Conservation (phyloP, 495 filamentous ascomycete species). For the Podospora anserina region DNA sequence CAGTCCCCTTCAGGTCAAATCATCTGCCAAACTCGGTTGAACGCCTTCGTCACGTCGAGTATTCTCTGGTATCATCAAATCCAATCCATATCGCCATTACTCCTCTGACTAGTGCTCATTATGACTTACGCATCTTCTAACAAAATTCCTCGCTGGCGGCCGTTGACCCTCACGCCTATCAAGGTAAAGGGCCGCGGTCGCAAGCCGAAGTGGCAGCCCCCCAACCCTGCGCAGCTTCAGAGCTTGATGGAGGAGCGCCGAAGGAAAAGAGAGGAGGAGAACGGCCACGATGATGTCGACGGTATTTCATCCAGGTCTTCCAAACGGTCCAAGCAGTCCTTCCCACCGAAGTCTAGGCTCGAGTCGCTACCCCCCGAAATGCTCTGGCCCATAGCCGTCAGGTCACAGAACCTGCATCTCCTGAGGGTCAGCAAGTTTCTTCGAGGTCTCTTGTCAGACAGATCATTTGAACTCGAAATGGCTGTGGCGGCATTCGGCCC, state of each 20-base stretch:
- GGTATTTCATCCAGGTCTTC: not conserved
- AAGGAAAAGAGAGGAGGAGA: slow-evolving; percentile 7
- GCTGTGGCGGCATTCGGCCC: slow-evolving; percentile 36
- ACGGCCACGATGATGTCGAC: not conserved
- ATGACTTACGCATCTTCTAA: not conserved
- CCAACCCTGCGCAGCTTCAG: slow-evolving; percentile 7
- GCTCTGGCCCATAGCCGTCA: slow-evolving; percentile 40
- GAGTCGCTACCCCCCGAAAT: slow-evolving; percentile 42
- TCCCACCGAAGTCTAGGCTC: slow-evolving; percentile 22
- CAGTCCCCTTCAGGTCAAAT: not conserved
- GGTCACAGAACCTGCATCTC: slow-evolving; percentile 40
- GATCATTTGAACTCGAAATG: slow-evolving; percentile 27
- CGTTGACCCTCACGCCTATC: slow-evolving; percentile 28
- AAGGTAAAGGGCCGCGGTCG: slow-evolving; percentile 26
- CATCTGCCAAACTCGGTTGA: not conserved
- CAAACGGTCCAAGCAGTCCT: slow-evolving; percentile 9
- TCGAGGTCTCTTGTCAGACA: slow-evolving; percentile 34
- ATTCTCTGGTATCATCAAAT: not conserved
- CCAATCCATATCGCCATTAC: not conserved
- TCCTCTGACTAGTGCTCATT: not conserved
- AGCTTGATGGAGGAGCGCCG: not conserved
- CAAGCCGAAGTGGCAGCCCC: slow-evolving; percentile 21
- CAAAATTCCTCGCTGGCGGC: not conserved
- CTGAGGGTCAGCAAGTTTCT: slow-evolving; percentile 33
- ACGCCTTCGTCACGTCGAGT: not conserved